Percentiles rank a stretch among this genome's conserved stretches.
Evolutionary conservation across 164 flowering plant species (phyloP).

Genomic region (Cinnamomum chago): DNA sequence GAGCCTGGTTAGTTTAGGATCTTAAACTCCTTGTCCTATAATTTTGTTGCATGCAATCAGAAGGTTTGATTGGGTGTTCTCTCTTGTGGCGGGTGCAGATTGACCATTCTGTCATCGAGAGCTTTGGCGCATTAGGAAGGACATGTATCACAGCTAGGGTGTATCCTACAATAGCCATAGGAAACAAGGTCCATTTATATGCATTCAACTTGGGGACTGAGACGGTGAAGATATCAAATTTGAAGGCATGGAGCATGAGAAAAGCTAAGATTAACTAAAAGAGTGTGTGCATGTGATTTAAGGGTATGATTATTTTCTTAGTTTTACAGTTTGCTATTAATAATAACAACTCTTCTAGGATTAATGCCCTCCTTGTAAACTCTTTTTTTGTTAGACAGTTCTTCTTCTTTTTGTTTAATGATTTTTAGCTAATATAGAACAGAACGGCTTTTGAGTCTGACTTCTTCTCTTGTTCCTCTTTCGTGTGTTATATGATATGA

Average conservation of each 20-base stretch:
- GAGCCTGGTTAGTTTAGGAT: slow-evolving; percentile 53
- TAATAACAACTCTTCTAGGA: no score
- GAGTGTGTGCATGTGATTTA: neutral
- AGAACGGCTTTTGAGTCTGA: no score
- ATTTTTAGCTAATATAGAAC: no score
- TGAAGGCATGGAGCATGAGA: slow-evolving; percentile 67
- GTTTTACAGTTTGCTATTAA: no score
- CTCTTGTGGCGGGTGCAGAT: neutral
- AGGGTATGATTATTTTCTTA: no score
- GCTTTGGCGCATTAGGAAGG: slow-evolving; percentile 67
- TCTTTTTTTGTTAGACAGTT: no score
- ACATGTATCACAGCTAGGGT: slow-evolving; percentile 70
- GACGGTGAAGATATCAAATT: slow-evolving; percentile 10
- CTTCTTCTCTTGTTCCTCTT: no score
- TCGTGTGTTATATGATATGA: no score
- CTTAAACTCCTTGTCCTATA: neutral
- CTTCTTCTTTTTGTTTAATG: no score
- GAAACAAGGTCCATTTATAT: slow-evolving; percentile 37
- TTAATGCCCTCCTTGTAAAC: no score
- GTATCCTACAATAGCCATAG: slow-evolving; percentile 61
- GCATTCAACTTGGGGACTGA: slow-evolving; percentile 68
- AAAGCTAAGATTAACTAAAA: slow-evolving; percentile 22
- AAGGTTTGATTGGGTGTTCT: neutral
- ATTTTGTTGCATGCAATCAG: neutral
- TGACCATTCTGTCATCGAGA: slow-evolving; percentile 21